Percentiles rank a stretch among this genome's conserved stretches.
phyloP scores from a whole-genome alignment of 208 protist species.

The Trypanosoma platydactyli region DNA sequence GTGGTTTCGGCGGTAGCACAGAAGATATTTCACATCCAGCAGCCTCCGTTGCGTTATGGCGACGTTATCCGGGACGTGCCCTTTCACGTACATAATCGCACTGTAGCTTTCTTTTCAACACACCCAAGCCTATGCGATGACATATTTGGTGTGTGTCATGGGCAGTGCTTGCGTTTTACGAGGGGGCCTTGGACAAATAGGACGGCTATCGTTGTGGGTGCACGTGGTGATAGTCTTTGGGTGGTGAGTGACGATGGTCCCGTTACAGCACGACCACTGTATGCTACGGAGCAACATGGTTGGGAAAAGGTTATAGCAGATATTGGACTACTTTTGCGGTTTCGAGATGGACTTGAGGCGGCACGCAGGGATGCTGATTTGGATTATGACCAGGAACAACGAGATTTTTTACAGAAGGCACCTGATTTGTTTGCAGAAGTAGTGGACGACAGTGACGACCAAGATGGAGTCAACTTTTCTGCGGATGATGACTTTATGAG shows the following conservation, averaged over 20 bases:
- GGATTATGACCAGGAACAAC: slow-evolving; percentile 59
- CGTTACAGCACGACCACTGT: slow-evolving; percentile 14
- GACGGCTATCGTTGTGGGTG: slow-evolving; percentile 51
- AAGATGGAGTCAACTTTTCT: neutral
- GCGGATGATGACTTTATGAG: neutral
- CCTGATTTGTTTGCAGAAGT: slow-evolving; percentile 73
- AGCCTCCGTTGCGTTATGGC: slow-evolving; percentile 32
- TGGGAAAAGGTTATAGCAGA: slow-evolving; percentile 18
- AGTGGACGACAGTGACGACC: slow-evolving; percentile 27
- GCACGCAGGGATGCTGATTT: slow-evolving; percentile 35
- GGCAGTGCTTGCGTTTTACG: slow-evolving; percentile 48
- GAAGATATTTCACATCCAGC: neutral
- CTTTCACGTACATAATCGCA: slow-evolving; percentile 48
- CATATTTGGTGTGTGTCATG: slow-evolving; percentile 63
- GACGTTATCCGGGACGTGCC: slow-evolving; percentile 69
- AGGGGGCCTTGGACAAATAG: slow-evolving; percentile 29
- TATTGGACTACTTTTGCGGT: slow-evolving; percentile 25
- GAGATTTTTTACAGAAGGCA: slow-evolving; percentile 73
- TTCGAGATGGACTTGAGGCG: slow-evolving; percentile 28
- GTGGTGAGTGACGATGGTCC: slow-evolving; percentile 41
- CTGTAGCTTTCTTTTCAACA: slow-evolving; percentile 71
- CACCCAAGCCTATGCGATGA: slow-evolving; percentile 53
- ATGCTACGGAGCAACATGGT: slow-evolving; percentile 7
- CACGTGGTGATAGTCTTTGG: slow-evolving; percentile 62
- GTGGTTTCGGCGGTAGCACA: slow-evolving; percentile 10